Evolutionary conservation across 2,329 filamentous ascomycete genomes (phyloP), one percentile per base, ranked within the genome.

Genomic region (Torrubiellomyces zombiae): DNA sequence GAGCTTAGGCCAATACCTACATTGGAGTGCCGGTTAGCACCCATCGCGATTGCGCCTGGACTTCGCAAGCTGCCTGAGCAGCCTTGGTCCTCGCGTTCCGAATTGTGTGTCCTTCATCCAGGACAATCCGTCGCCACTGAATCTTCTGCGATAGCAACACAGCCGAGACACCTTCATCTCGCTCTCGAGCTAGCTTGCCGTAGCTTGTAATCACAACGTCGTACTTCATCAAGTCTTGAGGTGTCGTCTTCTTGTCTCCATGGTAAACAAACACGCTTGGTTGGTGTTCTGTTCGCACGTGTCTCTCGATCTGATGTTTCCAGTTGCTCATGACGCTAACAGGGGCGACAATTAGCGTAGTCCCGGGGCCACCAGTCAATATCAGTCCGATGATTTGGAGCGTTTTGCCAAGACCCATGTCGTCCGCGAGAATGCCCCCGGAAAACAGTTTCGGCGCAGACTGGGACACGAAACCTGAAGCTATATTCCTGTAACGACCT

Each of bases 391-490:
- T 86, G 23, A 83, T 65, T 44, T 92, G 78, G 7, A 93, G 60
- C 1, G 83, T 93, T 54, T 92, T 92, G 14, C 83, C 83, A 5
- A 93, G 53, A 4, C 83, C 83, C 85, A 93, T 93, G 39, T 93
- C 83, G 45, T 93, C 83, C 9, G 48, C 81, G 7, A 93, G 60
- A 24, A 93, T 83, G 16, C 83, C 83, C 11, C 83, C 83, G 24
- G 71, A 79, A 6, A 79, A 69, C 13, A 92, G 59, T 1, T 54
- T 47, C 0, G 81, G 81, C 2, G 61, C 48, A 3, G 45, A 47
- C 0, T 45, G 47, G 7, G 63, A 70, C 7, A 69, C 63, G 43
- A 73, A 85, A 26, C 73, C 73, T 0, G 50, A 51, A 5, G 44
- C 48, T 9, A 50, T 31, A 72, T 86, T 30, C 74, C 79, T 34